Evolutionary conservation across 2,329 filamentous ascomycete species (phyloP).

Genomic region (Exophiala phaeomuriformis): DNA sequence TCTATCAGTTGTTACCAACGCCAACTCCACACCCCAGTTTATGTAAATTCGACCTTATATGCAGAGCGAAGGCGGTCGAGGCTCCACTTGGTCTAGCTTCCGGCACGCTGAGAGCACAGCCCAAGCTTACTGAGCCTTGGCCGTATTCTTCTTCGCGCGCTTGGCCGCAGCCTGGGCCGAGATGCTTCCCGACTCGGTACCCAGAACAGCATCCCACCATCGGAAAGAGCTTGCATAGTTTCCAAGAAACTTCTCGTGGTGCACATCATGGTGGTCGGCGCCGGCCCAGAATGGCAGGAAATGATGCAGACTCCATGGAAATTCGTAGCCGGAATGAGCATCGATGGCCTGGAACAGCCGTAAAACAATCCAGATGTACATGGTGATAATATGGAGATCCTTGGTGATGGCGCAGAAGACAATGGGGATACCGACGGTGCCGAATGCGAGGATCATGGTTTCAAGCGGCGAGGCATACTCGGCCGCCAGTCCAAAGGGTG

Average conservation of each 20-base stretch:
- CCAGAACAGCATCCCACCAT: conserved; percentile 94
- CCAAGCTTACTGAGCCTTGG: conserved; percentile 7
- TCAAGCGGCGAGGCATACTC: conserved; percentile 98
- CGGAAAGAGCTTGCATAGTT: conserved; percentile 98
- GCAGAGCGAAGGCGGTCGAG: conserved; percentile 14
- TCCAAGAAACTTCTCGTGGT: conserved; percentile 97
- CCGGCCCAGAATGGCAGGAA: conserved; percentile 97
- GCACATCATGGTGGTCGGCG: conserved; percentile 89
- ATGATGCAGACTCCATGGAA: conserved; percentile 93
- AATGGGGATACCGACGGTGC: conserved; percentile 74
- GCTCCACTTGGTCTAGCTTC: conserved; percentile 1
- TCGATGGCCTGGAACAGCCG: conserved; percentile 97
- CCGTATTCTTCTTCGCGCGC: conserved; percentile 12
- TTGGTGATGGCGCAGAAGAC: conserved; percentile 74
- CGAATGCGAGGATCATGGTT: conserved; percentile 86
- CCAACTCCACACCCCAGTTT: conserved; percentile 4
- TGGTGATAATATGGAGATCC: conserved; percentile 89
- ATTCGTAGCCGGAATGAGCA: conserved; percentile 95
- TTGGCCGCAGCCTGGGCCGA: conserved; percentile 10
- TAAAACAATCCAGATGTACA: conserved; percentile 93
- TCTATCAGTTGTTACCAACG: conserved; percentile 9
- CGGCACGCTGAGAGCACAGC: background rate
- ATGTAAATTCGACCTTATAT: conserved; percentile 14
- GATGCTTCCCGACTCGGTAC: conserved; percentile 71
- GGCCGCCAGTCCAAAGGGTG: conserved; percentile 89